Base-by-base conservation (phyloP, 129 eudicot species). In the Flaveria trinervia region DNA sequence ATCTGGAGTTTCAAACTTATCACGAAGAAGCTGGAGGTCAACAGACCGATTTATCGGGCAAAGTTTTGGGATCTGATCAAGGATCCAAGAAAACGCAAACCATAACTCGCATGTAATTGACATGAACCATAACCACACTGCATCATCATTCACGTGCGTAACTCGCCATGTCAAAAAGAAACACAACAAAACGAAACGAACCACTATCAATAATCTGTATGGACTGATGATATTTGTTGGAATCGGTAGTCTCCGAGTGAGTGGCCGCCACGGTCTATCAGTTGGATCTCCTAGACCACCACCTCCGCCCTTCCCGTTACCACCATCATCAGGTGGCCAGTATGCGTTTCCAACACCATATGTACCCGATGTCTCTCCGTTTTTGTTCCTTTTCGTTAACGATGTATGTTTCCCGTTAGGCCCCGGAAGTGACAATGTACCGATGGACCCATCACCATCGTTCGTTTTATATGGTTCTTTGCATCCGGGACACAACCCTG, bases 1-100 rank as follows among this genome's bases (percentile, higher is more conserved):
- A 22, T 80, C 90, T 0, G 89, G 92, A 81, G 77, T 50, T 4
- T 93, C 98, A 10, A 93, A 93, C 69, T 93, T 93, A 9, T 93
- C 97, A 11, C 65, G 85, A 12, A 93, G 82, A 13, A 89, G 86
- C 5, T 75, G 81, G 5, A 93, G 90, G 81, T 93, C 96, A 0
- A 82, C 75, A 1, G 83, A 65, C 4, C 97, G 86, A 55, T 88
- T 93, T 3, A 93, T 48, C 4, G 97, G 98, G 56, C 78, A 72
- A 15, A 90, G 36, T 68, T 90, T 93, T 5, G 97, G 98, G 45
- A 90, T 74, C 33, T 88, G 95, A 83, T 93, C 98, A 6, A 93
- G 92, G 61, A 93, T 85, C 97, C 98, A 93, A 5, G 98, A 93
- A 57, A 93, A 90, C 1, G 90, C 96, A 15, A 93, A 93, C 98